Percentiles rank a stretch among this genome's conserved stretches.
Evolutionary conservation across 148 eudicot species (phyloP).

Genomic region (Cornus suecica): DNA sequence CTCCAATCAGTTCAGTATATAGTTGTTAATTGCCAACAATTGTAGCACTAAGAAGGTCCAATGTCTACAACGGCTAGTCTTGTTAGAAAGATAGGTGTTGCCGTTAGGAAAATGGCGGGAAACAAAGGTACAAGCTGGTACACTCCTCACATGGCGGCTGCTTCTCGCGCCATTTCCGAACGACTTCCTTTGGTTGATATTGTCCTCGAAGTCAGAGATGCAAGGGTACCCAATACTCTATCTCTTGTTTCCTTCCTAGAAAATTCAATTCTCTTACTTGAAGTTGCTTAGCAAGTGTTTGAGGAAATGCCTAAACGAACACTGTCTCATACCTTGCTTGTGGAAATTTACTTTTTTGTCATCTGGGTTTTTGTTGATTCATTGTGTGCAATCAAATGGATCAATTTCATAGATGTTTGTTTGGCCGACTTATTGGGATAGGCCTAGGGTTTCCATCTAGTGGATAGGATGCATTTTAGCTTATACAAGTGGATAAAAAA

Average conservation of each 20-base stretch:
- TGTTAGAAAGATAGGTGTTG: slow-evolving; percentile 38
- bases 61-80: slow-evolving; percentile 27
- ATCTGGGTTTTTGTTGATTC: slow-evolving; percentile 1
- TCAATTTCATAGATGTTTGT: neutral
- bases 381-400: neutral
- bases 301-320: slow-evolving; percentile 39
- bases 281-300: slow-evolving; percentile 20
- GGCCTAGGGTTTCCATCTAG: no score
- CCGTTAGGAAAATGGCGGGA: slow-evolving; percentile 39
- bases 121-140: slow-evolving; percentile 49
- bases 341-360: neutral
- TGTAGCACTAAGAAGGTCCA: neutral
- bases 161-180: slow-evolving; percentile 59
- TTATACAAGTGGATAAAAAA: no score
- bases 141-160: slow-evolving; percentile 83
- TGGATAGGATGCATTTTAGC: no score
- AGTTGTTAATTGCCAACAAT: no score
- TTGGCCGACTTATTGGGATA: no score
- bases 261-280: neutral
- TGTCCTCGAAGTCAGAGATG: slow-evolving; percentile 80
- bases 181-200: slow-evolving; percentile 74
- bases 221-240: slow-evolving; percentile 45
- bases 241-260: neutral
- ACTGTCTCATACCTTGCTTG: slow-evolving; percentile 1
- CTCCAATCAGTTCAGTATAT: no score